Conservation (phyloP, 139 green algal genomes). For the Coelastrella sp. region DNA sequence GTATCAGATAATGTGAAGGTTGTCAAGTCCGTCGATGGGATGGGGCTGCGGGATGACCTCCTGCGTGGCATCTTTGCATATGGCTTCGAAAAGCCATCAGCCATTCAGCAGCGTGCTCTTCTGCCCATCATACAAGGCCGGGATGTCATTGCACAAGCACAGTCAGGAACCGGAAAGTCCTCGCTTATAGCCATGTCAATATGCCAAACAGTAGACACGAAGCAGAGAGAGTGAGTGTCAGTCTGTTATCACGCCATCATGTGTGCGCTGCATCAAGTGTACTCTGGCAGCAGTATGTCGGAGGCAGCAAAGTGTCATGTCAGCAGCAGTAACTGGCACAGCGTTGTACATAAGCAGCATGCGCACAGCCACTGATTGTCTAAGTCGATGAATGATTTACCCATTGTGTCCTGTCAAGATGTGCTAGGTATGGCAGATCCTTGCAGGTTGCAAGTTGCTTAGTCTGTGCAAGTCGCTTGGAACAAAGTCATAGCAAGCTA, state of each 20-base stretch:
- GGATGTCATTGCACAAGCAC: slow-evolving; percentile 97
- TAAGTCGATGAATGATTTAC: too few species aligned
- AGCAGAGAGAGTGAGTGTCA: slow-evolving; percentile 73
- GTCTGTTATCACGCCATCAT: not conserved
- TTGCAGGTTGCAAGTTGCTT: too few species aligned
- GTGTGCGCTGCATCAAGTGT: too few species aligned
- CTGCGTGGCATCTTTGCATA: slow-evolving; percentile 95
- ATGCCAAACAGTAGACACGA: slow-evolving; percentile 91
- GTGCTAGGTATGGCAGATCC: too few species aligned
- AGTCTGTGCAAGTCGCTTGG: too few species aligned
- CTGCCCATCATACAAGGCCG: slow-evolving; percentile 91
- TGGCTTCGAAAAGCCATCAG: slow-evolving; percentile 98
- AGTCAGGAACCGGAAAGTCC: slow-evolving; percentile 98
- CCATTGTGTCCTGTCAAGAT: too few species aligned
- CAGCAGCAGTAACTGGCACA: too few species aligned
- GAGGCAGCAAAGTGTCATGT: too few species aligned
- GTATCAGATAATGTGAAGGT: slow-evolving; percentile 55
- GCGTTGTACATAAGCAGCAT: too few species aligned
- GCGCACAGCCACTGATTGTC: too few species aligned
- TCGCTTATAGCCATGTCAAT: slow-evolving; percentile 94
- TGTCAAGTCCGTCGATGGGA: slow-evolving; percentile 90
- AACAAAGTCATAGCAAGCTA: too few species aligned
- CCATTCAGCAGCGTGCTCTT: slow-evolving; percentile 98
- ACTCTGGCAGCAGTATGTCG: too few species aligned
- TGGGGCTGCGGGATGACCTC: slow-evolving; percentile 94